Base-by-base conservation (phyloP, 2,329 filamentous ascomycete genomes). In the Colletotrichum eremochloae region DNA sequence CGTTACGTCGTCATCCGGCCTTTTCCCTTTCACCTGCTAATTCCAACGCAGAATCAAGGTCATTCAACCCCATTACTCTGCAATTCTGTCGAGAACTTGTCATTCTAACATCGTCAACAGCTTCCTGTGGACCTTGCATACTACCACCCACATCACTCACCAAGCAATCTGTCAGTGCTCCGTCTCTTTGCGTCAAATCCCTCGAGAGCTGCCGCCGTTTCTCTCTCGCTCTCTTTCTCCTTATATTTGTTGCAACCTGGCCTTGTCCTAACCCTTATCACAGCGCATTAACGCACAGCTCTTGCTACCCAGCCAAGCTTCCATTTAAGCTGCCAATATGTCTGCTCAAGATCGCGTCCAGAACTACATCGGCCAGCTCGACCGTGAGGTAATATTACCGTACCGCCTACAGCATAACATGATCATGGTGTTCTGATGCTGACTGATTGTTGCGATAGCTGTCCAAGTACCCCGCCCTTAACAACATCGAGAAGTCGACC, bases 401-500 rank as follows among this genome's bases (percentile, higher is more conserved):
- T 38, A 44, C 18, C 67, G 33, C 9, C 48, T 7, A 29, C 57
- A 57, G 46, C n/a, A 18, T 31, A 20, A 53, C 46, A 44, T 68
- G 52, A 38, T 68, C 60, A 44, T 44, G 31, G 24, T 57, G 29
- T 29, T 55, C 55, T 64, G 14, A 57, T 60, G 44, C 63, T 58
- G 71, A 55, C 63, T 58, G 72, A 40, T 20, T 31, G 18, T 46
- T 72, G 31, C 31, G 53, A 77, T 82, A 96, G 94, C 91, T 96
- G 76, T 94, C 93, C 83, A 96, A 95, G 84, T 96, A 96, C 86
- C 92, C 92, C 78, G 84, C 88, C 79, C 89, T 96, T 82, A 93
- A 91, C 89, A 94, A 96, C 86, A 89, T 96, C 79, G 94, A 97
- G 90, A 93, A 92, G 88, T 91, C 93, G 84, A 93, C 92, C 75